Evolutionary conservation across 306 rosid genomes (phyloP).

Genomic region (Rosa chinensis): DNA sequence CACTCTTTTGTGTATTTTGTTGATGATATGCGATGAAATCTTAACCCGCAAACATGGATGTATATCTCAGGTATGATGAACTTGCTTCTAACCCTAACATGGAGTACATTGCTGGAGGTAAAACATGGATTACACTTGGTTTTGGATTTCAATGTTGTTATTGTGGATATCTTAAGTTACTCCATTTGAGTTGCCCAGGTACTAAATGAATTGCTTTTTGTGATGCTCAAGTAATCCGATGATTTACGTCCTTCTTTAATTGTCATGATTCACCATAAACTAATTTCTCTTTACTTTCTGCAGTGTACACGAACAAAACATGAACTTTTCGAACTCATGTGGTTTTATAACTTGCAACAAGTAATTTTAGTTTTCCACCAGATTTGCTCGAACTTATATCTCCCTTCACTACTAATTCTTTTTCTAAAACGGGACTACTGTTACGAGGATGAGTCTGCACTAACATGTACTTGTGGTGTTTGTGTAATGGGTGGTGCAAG

Average conservation of each 20-base stretch:
- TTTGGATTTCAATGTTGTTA: not conserved
- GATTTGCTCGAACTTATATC: not conserved
- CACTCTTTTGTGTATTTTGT: no score
- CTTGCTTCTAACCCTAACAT: slow-evolving; percentile 52
- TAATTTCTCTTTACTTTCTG: not conserved
- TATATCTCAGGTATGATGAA: slow-evolving; percentile 67
- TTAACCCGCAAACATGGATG: not conserved
- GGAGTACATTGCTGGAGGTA: slow-evolving; percentile 98
- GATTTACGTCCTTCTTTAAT: not conserved
- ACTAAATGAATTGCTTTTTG: not conserved
- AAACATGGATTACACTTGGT: not conserved
- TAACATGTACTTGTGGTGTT: no score
- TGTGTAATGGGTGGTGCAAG: no score
- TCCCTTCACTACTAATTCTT: no score
- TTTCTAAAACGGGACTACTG: no score
- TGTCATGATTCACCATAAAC: not conserved
- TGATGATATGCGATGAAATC: not conserved
- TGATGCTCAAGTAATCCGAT: not conserved
- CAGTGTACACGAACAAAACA: slow-evolving; percentile 37
- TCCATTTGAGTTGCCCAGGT: slow-evolving; percentile 93
- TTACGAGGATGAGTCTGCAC: no score
- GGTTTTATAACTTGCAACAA: not conserved
- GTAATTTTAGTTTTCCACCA: not conserved
- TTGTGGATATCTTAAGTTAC: slow-evolving; percentile 8
- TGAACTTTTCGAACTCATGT: not conserved